Conservation (phyloP, 2,329 filamentous ascomycete species). For the Colletotrichum sp. region DNA sequence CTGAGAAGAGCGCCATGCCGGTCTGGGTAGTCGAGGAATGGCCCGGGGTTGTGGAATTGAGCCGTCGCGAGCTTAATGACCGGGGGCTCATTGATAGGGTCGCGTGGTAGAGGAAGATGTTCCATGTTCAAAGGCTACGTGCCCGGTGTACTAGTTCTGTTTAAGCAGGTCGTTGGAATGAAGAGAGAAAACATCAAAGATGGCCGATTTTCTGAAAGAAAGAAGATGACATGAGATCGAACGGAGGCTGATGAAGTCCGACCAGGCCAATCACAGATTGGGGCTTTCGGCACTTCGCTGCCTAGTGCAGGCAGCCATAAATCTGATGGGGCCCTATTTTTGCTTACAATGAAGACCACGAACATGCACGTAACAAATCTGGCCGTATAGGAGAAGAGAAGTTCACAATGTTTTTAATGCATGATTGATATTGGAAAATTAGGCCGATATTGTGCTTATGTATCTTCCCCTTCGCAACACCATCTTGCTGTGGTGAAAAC, state of each 20-base stretch:
- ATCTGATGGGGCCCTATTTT: background rate
- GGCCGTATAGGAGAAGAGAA: accelerated
- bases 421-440: no score
- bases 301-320: background rate
- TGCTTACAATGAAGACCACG: background rate
- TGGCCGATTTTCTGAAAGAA: background rate
- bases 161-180: background rate
- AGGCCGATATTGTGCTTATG: no score
- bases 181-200: background rate
- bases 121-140: background rate
- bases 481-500: background rate
- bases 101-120: conserved; percentile 10
- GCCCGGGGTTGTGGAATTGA: background rate
- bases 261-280: background rate
- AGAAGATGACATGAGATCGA: background rate
- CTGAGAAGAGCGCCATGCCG: background rate
- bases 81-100: background rate
- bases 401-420: accelerated
- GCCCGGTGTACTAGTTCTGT: background rate
- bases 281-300: background rate
- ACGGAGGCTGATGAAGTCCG: background rate
- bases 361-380: background rate
- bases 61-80: background rate
- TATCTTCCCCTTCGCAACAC: accelerated
- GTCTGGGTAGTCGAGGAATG: conserved; percentile 4